These are phyloP conservation scores for Coniosporium tulheliwenetii DNA, from an alignment of 2,329 filamentous ascomycete species.

Conservation along the genomic window DNA sequence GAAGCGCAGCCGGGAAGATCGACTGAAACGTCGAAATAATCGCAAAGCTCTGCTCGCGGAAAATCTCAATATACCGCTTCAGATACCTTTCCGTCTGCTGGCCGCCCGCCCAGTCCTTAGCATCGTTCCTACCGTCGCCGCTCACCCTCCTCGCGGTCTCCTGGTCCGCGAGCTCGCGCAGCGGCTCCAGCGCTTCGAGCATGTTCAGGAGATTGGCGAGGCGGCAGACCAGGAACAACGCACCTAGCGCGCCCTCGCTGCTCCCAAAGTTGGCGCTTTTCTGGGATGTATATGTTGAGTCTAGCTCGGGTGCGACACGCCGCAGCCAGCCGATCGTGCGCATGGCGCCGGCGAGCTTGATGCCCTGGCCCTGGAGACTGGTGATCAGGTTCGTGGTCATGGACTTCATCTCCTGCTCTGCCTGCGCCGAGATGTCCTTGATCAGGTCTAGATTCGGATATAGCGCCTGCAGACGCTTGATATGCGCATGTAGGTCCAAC, in stretches of 20 bases:
- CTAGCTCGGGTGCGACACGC: conserved; percentile 69
- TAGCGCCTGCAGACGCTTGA: conserved; percentile 66
- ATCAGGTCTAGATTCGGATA: conserved; percentile 70
- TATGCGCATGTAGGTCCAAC: conserved; percentile 84
- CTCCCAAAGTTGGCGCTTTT: conserved; percentile 11
- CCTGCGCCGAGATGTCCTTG: conserved; percentile 55
- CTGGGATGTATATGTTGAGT: conserved; percentile 21
- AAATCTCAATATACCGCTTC: conserved; percentile 93
- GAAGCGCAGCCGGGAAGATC: conserved; percentile 55
- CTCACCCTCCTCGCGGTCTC: conserved; percentile 41
- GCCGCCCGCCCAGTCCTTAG: conserved; percentile 44
- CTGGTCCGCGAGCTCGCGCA: conserved; percentile 80
- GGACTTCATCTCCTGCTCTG: conserved; percentile 73
- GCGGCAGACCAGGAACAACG: conserved; percentile 76
- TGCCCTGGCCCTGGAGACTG: conserved; percentile 56
- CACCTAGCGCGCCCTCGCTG: conserved; percentile 54
- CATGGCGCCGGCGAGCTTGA: conserved; percentile 83
- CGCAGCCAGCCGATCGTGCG: conserved; percentile 84
- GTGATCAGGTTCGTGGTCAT: conserved; percentile 75
- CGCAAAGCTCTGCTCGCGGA: conserved; percentile 91
- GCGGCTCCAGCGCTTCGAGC: conserved; percentile 67
- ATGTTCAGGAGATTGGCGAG: conserved; percentile 65
- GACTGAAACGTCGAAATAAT: conserved; percentile 90
- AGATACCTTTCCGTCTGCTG: conserved; percentile 90
- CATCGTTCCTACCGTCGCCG: conserved; percentile 18